Percentiles rank a stretch among this genome's conserved stretches.
Conservation (phyloP, 164 flowering plant species). For the Kalanchoe fedtschenkoi region DNA sequence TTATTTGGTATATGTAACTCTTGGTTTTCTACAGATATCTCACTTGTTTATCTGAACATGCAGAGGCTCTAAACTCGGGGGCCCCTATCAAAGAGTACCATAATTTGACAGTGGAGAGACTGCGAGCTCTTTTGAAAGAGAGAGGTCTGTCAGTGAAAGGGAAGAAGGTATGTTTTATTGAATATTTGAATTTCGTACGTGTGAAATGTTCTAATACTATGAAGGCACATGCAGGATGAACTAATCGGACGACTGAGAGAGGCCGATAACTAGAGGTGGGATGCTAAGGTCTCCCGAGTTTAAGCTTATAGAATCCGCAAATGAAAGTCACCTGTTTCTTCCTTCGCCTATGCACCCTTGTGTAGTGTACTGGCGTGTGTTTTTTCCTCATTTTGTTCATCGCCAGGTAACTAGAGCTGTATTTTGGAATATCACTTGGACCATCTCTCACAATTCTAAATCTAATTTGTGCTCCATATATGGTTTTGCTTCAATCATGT, state of each 20-base stretch:
- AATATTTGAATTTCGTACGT: neutral
- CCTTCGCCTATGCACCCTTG: too few relatives aligned
- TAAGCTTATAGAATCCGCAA: neutral
- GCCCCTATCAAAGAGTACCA: constrained; percentile 31
- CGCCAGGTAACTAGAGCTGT: too few relatives aligned
- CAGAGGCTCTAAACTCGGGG: constrained; percentile 40
- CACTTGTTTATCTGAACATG: constrained; percentile 8
- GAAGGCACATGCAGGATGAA: constrained; percentile 36
- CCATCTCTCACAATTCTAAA: too few relatives aligned
- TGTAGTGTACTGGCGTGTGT: too few relatives aligned
- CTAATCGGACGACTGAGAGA: constrained; percentile 52
- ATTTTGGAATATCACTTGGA: too few relatives aligned
- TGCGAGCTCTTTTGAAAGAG: constrained; percentile 58
- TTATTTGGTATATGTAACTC: neutral
- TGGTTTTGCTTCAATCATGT: too few relatives aligned
- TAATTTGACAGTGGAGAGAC: constrained; percentile 59
- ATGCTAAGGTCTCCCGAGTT: neutral
- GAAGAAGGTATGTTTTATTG: constrained; percentile 44
- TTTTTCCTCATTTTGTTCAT: too few relatives aligned
- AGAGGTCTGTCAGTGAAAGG: constrained; percentile 59
- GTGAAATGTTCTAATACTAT: neutral
- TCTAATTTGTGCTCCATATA: too few relatives aligned
- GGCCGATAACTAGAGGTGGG: constrained; percentile 13
- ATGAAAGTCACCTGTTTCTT: neutral
- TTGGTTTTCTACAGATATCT: neutral